phyloP scores from a whole-genome alignment of 768 basidiomycete genomes.

The Trametes cingulata region DNA sequence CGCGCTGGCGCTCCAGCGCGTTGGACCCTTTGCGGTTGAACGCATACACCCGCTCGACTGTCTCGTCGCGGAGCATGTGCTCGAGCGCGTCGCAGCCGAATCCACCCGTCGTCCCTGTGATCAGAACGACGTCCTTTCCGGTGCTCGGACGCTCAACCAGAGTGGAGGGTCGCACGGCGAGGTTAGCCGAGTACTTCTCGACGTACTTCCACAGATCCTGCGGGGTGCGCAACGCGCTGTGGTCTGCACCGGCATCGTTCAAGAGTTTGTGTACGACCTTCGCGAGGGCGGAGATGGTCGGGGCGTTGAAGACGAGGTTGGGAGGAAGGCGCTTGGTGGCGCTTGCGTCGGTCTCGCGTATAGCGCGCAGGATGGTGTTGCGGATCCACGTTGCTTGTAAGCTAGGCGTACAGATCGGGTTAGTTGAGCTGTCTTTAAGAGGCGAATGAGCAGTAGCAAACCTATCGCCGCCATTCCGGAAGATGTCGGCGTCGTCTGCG shows the following conservation, averaged over 20 bases:
- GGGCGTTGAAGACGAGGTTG: conserved; percentile 40
- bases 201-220: conserved; percentile 8
- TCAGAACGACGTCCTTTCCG: conserved; percentile 28
- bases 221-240: conserved; percentile 12
- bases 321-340: conserved; percentile 27
- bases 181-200: conserved; percentile 6
- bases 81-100: conserved; percentile 34
- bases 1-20: conserved; percentile 30
- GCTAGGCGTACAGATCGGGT: conserved; percentile 7
- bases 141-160: background rate
- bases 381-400: conserved; percentile 38
- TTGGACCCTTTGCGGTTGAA: conserved; percentile 25
- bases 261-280: conserved; percentile 13
- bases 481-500: conserved; percentile 39
- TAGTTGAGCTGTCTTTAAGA: background rate
- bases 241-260: background rate
- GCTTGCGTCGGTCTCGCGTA: conserved; percentile 26
- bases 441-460: conserved; percentile 2
- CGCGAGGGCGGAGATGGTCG: conserved; percentile 38
- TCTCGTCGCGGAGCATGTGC: conserved; percentile 21
- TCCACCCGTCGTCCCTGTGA: conserved; percentile 39
- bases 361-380: conserved; percentile 33
- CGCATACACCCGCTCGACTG: conserved; percentile 28
- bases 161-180: conserved; percentile 5
- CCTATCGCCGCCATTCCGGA: conserved; percentile 44